These are phyloP conservation scores for Ceratocystis albifundus DNA, from an alignment of 2,329 filamentous ascomycete species.

Conservation along the genomic window DNA sequence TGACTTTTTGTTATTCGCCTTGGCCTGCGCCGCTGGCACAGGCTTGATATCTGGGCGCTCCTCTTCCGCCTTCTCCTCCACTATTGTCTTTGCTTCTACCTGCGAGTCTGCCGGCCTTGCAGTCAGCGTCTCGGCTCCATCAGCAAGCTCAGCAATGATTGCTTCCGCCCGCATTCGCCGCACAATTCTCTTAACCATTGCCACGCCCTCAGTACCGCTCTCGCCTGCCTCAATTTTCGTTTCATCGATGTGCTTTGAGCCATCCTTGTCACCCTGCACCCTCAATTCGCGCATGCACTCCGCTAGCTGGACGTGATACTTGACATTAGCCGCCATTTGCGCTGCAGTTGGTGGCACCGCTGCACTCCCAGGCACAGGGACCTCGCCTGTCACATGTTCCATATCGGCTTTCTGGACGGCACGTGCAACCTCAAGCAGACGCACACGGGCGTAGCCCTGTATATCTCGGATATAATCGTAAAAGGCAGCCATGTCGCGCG, in stretches of 20 bases:
- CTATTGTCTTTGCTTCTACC: conserved; percentile 16
- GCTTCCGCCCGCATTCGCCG: conserved; percentile 54
- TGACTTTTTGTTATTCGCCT: conserved; percentile 33
- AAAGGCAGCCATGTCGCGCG: conserved; percentile 56
- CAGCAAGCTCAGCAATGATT: conserved; percentile 42
- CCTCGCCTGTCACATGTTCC: conserved; percentile 39
- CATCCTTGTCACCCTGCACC: conserved; percentile 35
- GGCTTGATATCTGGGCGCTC: conserved; percentile 23
- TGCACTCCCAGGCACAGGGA: conserved; percentile 23
- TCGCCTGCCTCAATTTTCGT: conserved; percentile 40
- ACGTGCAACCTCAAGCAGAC: conserved; percentile 55
- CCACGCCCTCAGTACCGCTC: conserved; percentile 21
- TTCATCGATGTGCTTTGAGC: conserved; percentile 37
- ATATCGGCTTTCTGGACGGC: conserved; percentile 48
- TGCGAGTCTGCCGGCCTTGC: conserved; percentile 4
- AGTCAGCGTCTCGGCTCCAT: conserved; percentile 23
- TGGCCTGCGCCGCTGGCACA: not conserved
- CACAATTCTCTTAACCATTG: conserved; percentile 44
- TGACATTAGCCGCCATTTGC: conserved; percentile 32
- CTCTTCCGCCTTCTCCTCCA: conserved; percentile 15
- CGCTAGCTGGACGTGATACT: conserved; percentile 44
- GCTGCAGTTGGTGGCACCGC: conserved; percentile 21
- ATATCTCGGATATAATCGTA: conserved; percentile 69
- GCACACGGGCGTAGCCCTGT: conserved; percentile 59
- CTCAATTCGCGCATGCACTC: conserved; percentile 37